Conservation (phyloP, 768 basidiomycete species). For the Amylocystis lapponica region DNA sequence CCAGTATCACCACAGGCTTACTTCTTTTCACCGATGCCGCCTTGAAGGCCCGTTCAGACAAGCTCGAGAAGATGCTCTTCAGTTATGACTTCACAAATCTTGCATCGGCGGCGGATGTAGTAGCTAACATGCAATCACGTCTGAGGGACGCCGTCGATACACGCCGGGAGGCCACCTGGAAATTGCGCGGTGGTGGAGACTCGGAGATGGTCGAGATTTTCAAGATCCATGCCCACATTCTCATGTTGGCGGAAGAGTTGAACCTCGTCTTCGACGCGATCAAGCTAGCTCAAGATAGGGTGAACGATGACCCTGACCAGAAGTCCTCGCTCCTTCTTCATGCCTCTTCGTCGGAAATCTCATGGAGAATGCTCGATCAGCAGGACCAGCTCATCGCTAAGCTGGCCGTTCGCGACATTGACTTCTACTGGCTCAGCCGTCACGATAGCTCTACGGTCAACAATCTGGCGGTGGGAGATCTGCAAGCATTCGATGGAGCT, state of each 20-base stretch:
- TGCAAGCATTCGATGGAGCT: conserved; percentile 83
- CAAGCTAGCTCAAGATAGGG: conserved; percentile 74
- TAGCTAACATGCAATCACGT: conserved; percentile 65
- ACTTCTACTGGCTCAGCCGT: conserved; percentile 79
- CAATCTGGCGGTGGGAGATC: conserved; percentile 64
- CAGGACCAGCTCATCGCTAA: conserved; percentile 72
- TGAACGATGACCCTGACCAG: conserved; percentile 56
- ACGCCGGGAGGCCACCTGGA: conserved; percentile 34
- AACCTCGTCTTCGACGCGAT: conserved; percentile 83
- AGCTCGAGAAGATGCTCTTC: conserved; percentile 76
- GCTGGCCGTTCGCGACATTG: conserved; percentile 71
- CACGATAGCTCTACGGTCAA: conserved; percentile 86
- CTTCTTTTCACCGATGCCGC: conserved; percentile 87
- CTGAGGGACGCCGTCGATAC: conserved; percentile 61
- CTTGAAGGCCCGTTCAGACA: conserved; percentile 71
- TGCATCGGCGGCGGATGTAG: conserved; percentile 60
- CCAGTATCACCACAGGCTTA: conserved; percentile 80
- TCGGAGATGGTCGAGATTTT: conserved; percentile 51
- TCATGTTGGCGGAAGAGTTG: conserved; percentile 71
- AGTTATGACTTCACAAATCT: conserved; percentile 86
- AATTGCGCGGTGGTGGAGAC: conserved; percentile 34
- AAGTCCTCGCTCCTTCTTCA: conserved; percentile 79
- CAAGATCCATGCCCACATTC: conserved; percentile 66
- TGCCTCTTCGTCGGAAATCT: conserved; percentile 79
- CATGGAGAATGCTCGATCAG: conserved; percentile 86